Evolutionary conservation across 768 basidiomycete genomes (phyloP).

Genomic region (Suillus ampliporus): DNA sequence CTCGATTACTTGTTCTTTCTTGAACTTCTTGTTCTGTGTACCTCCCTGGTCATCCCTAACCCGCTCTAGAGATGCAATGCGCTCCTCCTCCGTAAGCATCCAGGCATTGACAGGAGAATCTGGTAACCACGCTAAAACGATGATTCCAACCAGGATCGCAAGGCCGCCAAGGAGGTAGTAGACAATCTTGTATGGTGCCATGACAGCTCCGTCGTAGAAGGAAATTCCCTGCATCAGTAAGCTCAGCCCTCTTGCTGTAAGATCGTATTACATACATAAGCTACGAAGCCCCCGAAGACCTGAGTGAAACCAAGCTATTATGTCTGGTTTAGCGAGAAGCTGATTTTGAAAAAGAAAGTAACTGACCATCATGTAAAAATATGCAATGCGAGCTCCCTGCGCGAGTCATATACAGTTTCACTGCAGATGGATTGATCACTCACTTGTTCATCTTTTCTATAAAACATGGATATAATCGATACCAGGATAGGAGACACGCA

Average conservation of each 20-base stretch:
- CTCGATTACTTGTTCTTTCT: constrained; percentile 32
- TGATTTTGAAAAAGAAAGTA: background rate
- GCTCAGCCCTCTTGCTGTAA: background rate
- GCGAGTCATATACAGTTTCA: background rate
- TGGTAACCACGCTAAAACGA: constrained; percentile 43
- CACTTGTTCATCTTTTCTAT: constrained; percentile 47
- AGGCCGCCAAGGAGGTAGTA: constrained; percentile 45
- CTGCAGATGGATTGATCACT: background rate
- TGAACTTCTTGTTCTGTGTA: constrained; percentile 32
- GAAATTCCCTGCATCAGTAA: constrained; percentile 34
- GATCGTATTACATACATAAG: constrained; percentile 32
- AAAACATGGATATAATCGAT: constrained; percentile 45
- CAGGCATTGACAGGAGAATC: constrained; percentile 47
- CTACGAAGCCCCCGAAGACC: constrained; percentile 45
- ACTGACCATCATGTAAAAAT: constrained; percentile 44
- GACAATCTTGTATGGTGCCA: constrained; percentile 44
- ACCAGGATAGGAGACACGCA: constrained; percentile 47
- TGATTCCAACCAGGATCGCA: constrained; percentile 41
- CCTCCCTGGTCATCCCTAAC: constrained; percentile 43
- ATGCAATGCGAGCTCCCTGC: constrained; percentile 39
- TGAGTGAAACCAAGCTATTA: constrained; percentile 35
- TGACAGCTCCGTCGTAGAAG: constrained; percentile 35
- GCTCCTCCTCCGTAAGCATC: constrained; percentile 42
- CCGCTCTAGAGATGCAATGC: constrained; percentile 45
- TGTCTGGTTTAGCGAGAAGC: constrained; percentile 6